These are phyloP conservation scores for Dothistroma septosporum DNA, from an alignment of 2,329 filamentous ascomycete genomes.

Conservation along the genomic window DNA sequence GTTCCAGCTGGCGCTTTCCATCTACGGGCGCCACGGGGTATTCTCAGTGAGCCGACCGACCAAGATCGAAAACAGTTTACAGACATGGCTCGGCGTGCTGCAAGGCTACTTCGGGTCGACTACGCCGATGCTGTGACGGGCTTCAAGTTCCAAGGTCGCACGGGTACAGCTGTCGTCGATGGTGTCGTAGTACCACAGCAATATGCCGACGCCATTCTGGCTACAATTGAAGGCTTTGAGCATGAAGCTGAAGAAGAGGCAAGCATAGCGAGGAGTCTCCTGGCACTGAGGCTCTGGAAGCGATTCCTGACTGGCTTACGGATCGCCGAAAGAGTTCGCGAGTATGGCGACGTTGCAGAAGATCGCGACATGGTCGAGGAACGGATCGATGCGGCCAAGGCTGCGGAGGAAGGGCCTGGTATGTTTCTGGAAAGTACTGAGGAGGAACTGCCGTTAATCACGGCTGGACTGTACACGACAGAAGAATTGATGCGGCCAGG, in stretches of 20 bases:
- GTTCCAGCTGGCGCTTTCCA: slow-evolving; percentile 58
- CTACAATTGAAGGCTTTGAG: slow-evolving; percentile 63
- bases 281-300: slow-evolving; percentile 55
- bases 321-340: slow-evolving; percentile 69
- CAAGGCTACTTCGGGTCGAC: slow-evolving; percentile 72
- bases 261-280: slow-evolving; percentile 49
- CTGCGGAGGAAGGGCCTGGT: slow-evolving; percentile 7
- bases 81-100: slow-evolving; percentile 63
- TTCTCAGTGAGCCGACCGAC: neutral
- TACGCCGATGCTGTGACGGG: slow-evolving; percentile 87
- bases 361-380: slow-evolving; percentile 15
- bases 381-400: neutral
- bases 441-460: slow-evolving; percentile 18
- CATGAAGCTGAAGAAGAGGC: slow-evolving; percentile 63
- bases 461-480: slow-evolving; percentile 24
- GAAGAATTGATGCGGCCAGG: slow-evolving; percentile 14
- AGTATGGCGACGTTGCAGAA: slow-evolving; percentile 36
- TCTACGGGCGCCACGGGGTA: slow-evolving; percentile 37
- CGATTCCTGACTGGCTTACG: slow-evolving; percentile 59
- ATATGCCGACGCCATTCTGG: slow-evolving; percentile 65
- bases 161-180: slow-evolving; percentile 76
- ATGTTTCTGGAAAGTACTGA: slow-evolving; percentile 16
- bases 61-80: slow-evolving; percentile 29
- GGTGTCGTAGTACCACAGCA: slow-evolving; percentile 74
- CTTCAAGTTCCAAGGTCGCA: slow-evolving; percentile 79